A percentile compares a stretch with the other conserved stretches of the same genome.
phyloP scores from a whole-genome alignment of 1,284 basidiomycete species.

The Moesziomyces antarcticus region DNA sequence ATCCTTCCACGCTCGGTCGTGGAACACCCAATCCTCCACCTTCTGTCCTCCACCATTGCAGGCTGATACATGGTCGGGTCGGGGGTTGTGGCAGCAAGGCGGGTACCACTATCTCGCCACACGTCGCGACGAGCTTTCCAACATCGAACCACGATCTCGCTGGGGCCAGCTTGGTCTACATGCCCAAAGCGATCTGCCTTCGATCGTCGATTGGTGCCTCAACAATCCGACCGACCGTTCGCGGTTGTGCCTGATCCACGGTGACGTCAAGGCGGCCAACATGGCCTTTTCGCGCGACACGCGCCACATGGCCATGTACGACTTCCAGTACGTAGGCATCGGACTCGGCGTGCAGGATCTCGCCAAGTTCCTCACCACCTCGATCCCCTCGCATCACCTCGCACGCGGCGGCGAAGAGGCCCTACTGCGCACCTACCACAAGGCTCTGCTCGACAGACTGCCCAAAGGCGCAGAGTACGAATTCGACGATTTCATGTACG shows the following conservation, averaged over 20 bases:
- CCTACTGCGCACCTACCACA: conserved; percentile 30
- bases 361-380: conserved; percentile 49
- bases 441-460: conserved; percentile 1
- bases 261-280: conserved; percentile 54
- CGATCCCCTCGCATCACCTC: conserved; percentile 12
- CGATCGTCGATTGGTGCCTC: conserved; percentile 35
- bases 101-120: conserved; percentile 50
- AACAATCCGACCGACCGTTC: conserved; percentile 20
- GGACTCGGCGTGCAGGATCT: conserved; percentile 48
- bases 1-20: conserved; percentile 28
- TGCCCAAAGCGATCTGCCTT: conserved; percentile 13
- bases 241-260: conserved; percentile 39
- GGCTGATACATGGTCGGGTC: conserved; percentile 11
- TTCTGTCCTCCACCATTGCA: conserved; percentile 22
- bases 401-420: conserved; percentile 9
- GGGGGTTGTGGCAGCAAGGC: conserved; percentile 45
- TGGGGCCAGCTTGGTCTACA: conserved; percentile 38
- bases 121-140: conserved; percentile 17
- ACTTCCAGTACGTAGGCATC: conserved; percentile 54
- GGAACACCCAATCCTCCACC: neutral
- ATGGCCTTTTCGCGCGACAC: conserved; percentile 38
- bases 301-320: conserved; percentile 39
- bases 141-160: conserved; percentile 12
- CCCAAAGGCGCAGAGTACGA: conserved; percentile 19
- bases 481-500: conserved; percentile 16